phyloP scores from a whole-genome alignment of 345 rosid species.

The Eucalyptus albens region DNA sequence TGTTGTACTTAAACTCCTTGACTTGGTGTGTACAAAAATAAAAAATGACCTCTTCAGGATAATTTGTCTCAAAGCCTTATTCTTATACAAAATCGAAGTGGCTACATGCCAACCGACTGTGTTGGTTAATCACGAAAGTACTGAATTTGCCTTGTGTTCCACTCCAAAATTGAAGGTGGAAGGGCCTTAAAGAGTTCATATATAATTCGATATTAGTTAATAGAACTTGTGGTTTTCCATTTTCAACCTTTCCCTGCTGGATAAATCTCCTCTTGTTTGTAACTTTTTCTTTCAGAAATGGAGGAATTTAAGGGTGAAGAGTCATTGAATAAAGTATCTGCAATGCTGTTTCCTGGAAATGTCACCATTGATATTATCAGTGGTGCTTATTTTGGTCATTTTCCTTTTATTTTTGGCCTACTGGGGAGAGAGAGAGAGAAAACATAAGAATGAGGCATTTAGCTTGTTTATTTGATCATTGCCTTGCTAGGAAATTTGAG shows the following conservation, averaged over 20 bases:
- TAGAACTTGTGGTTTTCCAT: not conserved
- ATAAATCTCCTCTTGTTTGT: not conserved
- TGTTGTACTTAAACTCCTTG: not conserved
- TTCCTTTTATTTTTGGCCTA: not conserved
- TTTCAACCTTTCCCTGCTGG: not conserved
- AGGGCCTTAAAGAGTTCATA: not conserved
- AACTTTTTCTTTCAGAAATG: not conserved
- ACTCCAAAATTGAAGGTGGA: not conserved
- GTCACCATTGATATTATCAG: not conserved
- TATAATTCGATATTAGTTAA: not conserved
- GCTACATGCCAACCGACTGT: not conserved
- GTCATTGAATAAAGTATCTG: not conserved
- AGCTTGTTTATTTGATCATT: not conserved
- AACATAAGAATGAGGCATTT: not conserved
- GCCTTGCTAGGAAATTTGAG: not conserved
- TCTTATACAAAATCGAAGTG: not conserved
- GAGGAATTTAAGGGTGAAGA: not conserved
- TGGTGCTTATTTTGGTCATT: not conserved
- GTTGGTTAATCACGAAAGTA: not conserved
- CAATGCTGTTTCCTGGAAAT: not conserved
- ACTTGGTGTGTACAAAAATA: not conserved
- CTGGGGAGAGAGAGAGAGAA: not conserved
- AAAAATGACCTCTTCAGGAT: not conserved
- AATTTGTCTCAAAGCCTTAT: not conserved
- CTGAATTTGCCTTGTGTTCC: not conserved